Conservation (phyloP, 2,329 filamentous ascomycete genomes). For the Penicillium polonicum region DNA sequence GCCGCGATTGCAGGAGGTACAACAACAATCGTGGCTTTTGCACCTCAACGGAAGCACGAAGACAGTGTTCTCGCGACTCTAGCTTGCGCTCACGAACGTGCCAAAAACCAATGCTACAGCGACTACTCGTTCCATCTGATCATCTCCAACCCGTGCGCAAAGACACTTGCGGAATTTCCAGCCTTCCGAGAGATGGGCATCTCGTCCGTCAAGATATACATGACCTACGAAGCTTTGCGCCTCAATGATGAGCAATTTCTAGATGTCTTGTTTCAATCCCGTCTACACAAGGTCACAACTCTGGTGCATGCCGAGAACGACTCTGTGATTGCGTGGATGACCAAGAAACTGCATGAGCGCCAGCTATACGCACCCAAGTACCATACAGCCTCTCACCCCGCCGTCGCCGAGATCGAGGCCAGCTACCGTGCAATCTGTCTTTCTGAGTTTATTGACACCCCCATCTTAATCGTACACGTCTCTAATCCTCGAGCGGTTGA, state of each 20-base stretch:
- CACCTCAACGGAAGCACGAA: conserved; percentile 36
- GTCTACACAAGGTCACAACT: neutral
- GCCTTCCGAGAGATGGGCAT: conserved; percentile 12
- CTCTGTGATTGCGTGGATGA: neutral
- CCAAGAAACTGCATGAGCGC: neutral
- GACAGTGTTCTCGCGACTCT: neutral
- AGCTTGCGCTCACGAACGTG: neutral
- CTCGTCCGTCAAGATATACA: conserved; percentile 44
- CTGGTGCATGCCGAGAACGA: neutral
- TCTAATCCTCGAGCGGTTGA: conserved; percentile 40
- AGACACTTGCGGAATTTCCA: conserved; percentile 40
- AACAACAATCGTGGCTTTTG: conserved; percentile 60
- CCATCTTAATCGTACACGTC: neutral
- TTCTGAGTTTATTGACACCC: neutral
- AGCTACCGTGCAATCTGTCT: neutral
- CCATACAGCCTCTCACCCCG: neutral
- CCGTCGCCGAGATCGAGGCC: neutral
- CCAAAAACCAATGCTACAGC: conserved; percentile 40
- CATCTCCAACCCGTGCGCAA: conserved; percentile 30
- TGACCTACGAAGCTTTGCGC: conserved; percentile 48
- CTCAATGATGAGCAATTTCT: conserved; percentile 45
- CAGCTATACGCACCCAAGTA: neutral
- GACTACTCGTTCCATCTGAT: conserved; percentile 57
- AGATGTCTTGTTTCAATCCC: conserved; percentile 36
- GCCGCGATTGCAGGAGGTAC: conserved; percentile 57